Evolutionary conservation across 768 basidiomycete genomes (phyloP), one percentile per base, ranked within the genome.

Genomic region (Tricholoma matsutake): DNA sequence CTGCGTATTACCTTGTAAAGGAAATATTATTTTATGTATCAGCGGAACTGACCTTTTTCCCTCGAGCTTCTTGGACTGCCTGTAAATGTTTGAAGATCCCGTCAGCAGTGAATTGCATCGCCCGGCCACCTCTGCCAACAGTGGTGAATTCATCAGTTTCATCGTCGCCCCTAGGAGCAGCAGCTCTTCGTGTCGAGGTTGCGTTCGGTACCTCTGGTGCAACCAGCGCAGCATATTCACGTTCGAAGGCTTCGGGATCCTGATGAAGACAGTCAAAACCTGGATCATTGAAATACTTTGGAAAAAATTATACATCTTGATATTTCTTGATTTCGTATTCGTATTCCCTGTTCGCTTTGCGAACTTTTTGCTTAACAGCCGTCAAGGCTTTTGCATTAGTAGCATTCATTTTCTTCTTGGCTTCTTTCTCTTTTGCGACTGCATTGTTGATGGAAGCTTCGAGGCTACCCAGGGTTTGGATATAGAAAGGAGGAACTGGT

Each of bases 331-430:
- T 74, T 65, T 92, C 89, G 10, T 73, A 75, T 76, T 98, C 97
- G 71, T 92, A 84, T 72, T 98, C 97, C 74, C 95, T 96, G 58
- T 81, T 68, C 9, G 89, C 83, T 78, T 96, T 98, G 79, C 91
- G 96, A 58, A 98, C 82, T 74, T 96, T 97, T 76, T 98, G 96
- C 77, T 96, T 98, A 88, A 98, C 91, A n/a, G 91, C 91, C 56
- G 94, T 98, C 65, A 98, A 82, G 2, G 95, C 94, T 69, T 92
- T 95, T 41, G 94, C 92, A 68, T 96, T 96, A 63, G 84, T 89
- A 1, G 94, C 91, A 65, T 95, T 96, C 89, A 96, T 93, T 78
- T 97, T 98, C 78, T 98, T 97, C 78, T 92, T 91, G 9, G 93
- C 87, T 61, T 90, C 88, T 74, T 96, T 96, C 75, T 97, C 95